Percentiles rank a stretch among this genome's conserved stretches.
Evolutionary conservation across 2,329 filamentous ascomycete species (phyloP).

Genomic region (Colletotrichum cordylinicola): DNA sequence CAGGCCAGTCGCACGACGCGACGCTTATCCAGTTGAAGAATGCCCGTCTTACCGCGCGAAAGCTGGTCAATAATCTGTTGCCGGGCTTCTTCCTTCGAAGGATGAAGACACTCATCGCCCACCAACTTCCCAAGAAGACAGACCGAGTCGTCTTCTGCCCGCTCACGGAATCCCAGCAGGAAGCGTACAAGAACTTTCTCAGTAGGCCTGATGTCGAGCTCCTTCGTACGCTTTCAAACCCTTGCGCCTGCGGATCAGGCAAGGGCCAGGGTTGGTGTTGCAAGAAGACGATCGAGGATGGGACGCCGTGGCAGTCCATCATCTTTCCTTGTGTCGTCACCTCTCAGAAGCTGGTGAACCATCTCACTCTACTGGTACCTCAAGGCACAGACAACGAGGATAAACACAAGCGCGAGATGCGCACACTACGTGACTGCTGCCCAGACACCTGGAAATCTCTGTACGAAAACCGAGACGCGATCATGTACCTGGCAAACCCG

Average conservation of each 20-base stretch:
- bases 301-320: conserved; percentile 72
- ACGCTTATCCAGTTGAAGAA: conserved; percentile 81
- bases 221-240: conserved; percentile 71
- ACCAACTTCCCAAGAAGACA: conserved; percentile 93
- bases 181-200: conserved; percentile 86
- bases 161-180: conserved; percentile 78
- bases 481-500: conserved; percentile 81
- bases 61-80: conserved; percentile 85
- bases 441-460: conserved; percentile 78
- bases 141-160: conserved; percentile 96
- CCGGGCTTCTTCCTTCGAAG: conserved; percentile 90
- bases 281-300: conserved; percentile 61
- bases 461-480: conserved; percentile 77
- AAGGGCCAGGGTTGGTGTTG: conserved; percentile 87
- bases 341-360: conserved; percentile 89
- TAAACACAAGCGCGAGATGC: conserved; percentile 80
- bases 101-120: conserved; percentile 90
- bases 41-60: conserved; percentile 81
- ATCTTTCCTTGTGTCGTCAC: conserved; percentile 87
- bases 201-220: conserved; percentile 71
- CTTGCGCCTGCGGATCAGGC: conserved; percentile 72
- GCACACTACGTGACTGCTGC: conserved; percentile 74
- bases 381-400: conserved; percentile 61
- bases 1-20: conserved; percentile 93
- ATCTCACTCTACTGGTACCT: conserved; percentile 88